Evolutionary conservation across 2,329 filamentous ascomycete species (phyloP), one percentile per base, ranked within the genome.

Genomic region (Reticulascus tulasneorum): DNA sequence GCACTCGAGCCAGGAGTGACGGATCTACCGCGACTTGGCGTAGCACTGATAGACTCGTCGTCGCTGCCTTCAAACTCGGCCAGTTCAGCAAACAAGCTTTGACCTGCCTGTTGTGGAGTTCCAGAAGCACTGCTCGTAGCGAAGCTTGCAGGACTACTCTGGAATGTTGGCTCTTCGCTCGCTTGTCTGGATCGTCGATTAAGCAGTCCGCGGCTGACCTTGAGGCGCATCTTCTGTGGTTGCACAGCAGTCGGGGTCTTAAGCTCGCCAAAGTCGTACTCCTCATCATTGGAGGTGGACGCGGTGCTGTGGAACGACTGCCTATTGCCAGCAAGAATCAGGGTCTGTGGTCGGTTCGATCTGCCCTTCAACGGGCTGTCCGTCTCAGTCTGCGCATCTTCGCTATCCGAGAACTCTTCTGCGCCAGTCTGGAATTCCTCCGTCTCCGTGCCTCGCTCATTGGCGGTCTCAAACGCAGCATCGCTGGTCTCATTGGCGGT

Each of bases 361-460:
- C 56, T 59, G 23, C 62, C 67, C 49, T 63, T 66, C 4, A 67
- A 63, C 3, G 63, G 69, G 36, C 71, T 75, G 58, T 96, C 91
- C 1, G 90, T 97, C 63, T 95, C 91, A 1, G 89, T 94, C 30
- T 85, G 69, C 4, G 63, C 71, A 47, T 89, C 84, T 43, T 88
- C 87, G 38, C 79, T 84, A 53, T 82, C 89, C 12, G 74, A 75
- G 34, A 80, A 63, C 16, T 87, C 85, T 50, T 97, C 93, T 12
- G 81, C 78, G n/a, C 86, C 89, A 5, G 91, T 96, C 58, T 94
- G 86, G 77, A 97, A 97, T 45, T 88, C 88, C 49, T 97, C 91
- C 9, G 89, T 94, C 63, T 94, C 90, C 1, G 88, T 95, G 10
- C 71, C 77, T 19, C 80, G 79, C 60, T 96, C 91, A 52, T 94